Percentiles rank a stretch among this genome's conserved stretches.
These are phyloP conservation scores for Spongispora temasekensis DNA, from an alignment of 1,284 basidiomycete species.

Conservation along the genomic window DNA sequence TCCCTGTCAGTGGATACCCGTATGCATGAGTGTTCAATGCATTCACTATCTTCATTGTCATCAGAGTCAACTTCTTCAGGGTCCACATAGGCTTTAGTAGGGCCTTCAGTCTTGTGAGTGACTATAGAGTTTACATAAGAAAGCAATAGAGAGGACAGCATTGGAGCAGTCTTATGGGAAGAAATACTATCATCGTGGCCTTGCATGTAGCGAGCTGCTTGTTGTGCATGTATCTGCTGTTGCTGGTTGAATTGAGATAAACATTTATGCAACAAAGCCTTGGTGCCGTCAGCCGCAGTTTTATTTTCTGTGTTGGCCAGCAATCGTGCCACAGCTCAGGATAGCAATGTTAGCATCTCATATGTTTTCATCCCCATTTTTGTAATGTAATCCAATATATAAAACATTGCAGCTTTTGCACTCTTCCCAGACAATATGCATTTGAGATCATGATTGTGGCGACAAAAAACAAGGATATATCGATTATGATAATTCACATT, in stretches of 20 bases:
- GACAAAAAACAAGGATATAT: constrained; percentile 15
- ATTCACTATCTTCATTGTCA: not conserved
- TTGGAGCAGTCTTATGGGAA: constrained; percentile 3
- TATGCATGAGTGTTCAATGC: not conserved
- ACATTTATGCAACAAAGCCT: constrained; percentile 12
- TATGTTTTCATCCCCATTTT: constrained; percentile 15
- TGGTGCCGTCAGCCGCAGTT: not conserved
- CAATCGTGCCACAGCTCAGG: constrained; percentile 5
- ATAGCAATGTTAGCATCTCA: constrained; percentile 6
- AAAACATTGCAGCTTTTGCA: constrained; percentile 20
- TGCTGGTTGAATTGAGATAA: constrained; percentile 10
- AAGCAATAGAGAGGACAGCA: not conserved
- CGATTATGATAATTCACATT: constrained; percentile 10
- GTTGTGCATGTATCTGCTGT: constrained; percentile 17
- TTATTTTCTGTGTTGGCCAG: not conserved
- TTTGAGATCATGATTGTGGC: constrained; percentile 18
- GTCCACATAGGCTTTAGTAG: too few species aligned
- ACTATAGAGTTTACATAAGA: constrained; percentile 5
- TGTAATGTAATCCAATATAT: constrained; percentile 16
- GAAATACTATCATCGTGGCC: constrained; percentile 10
- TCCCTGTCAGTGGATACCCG: constrained; percentile 1
- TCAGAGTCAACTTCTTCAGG: not conserved
- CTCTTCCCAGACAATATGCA: constrained; percentile 14
- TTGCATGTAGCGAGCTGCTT: constrained; percentile 9
- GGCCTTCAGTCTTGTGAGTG: too few species aligned